Percentiles rank a stretch among this genome's conserved stretches.
These are phyloP conservation scores for Lycium ferocissimum DNA, from an alignment of 257 asterid genomes.

Conservation along the genomic window DNA sequence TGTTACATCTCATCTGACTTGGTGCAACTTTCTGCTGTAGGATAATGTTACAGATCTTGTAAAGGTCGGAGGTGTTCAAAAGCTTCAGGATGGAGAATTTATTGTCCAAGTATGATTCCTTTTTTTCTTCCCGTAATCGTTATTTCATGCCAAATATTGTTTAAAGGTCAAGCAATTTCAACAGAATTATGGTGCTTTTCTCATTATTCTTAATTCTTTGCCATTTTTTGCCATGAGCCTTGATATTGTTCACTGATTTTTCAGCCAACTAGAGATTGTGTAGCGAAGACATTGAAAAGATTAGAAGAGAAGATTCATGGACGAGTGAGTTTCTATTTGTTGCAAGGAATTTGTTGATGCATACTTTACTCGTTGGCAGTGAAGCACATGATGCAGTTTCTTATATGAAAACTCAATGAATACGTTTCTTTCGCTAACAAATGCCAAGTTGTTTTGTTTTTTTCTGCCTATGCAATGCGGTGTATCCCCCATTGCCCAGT, in stretches of 20 bases:
- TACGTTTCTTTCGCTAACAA: not conserved
- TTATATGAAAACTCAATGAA: not conserved
- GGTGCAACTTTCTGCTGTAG: slow-evolving; percentile 48
- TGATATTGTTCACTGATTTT: not conserved
- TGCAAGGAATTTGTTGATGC: slow-evolving; percentile 22
- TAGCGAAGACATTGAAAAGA: slow-evolving; percentile 95
- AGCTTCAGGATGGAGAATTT: slow-evolving; percentile 98
- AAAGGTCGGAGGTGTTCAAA: slow-evolving; percentile 94
- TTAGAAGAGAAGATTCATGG: slow-evolving; percentile 97
- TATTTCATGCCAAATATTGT: slow-evolving; percentile 1
- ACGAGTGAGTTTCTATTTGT: slow-evolving; percentile 66
- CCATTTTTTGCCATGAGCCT: slow-evolving; percentile 7
- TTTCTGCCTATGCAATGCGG: not conserved
- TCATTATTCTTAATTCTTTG: not conserved
- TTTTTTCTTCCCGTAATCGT: not conserved
- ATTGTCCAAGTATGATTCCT: slow-evolving; percentile 74
- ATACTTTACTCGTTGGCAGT: not conserved
- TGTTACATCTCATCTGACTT: slow-evolving; percentile 18
- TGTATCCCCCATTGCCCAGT: slow-evolving; percentile 17
- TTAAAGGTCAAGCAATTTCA: not conserved
- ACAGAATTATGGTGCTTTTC: not conserved
- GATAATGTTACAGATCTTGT: slow-evolving; percentile 94
- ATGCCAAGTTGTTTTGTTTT: not conserved
- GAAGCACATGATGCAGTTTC: not conserved
- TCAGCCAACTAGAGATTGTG: slow-evolving; percentile 99